These are phyloP conservation scores for Sclerotinia spermophila DNA, from an alignment of 2,329 filamentous ascomycete genomes.

Conservation along the genomic window DNA sequence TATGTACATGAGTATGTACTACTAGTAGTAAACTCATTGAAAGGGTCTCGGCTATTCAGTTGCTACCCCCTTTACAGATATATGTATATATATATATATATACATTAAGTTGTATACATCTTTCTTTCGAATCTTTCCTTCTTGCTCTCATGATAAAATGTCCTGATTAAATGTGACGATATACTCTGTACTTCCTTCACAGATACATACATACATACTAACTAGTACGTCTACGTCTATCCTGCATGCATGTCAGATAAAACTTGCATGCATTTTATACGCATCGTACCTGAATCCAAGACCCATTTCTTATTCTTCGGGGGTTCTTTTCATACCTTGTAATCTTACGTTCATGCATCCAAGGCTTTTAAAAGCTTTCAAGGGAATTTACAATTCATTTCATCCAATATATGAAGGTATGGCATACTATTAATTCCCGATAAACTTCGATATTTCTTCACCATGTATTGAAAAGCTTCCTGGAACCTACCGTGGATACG, in stretches of 20 bases:
- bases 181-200: background rate
- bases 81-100: no score
- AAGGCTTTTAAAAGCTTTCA: background rate
- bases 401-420: slow-evolving; percentile 1
- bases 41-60: background rate
- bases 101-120: background rate
- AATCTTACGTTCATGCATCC: slow-evolving; percentile 7
- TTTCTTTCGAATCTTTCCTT: background rate
- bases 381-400: background rate
- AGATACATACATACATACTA: background rate
- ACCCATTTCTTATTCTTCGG: background rate
- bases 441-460: background rate
- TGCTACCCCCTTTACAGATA: background rate
- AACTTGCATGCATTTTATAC: slow-evolving; percentile 6
- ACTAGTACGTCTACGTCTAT: no score
- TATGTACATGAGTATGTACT: background rate
- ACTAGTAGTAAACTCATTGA: no score
- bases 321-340: background rate
- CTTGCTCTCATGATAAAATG: background rate
- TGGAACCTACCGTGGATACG: background rate
- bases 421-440: background rate
- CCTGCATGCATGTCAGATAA: slow-evolving; percentile 9
- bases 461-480: background rate
- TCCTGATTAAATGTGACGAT: background rate
- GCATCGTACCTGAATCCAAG: slow-evolving; percentile 15